phyloP scores from a whole-genome alignment of 2,329 filamentous ascomycete genomes.

The Monosporascus cannonballus region DNA sequence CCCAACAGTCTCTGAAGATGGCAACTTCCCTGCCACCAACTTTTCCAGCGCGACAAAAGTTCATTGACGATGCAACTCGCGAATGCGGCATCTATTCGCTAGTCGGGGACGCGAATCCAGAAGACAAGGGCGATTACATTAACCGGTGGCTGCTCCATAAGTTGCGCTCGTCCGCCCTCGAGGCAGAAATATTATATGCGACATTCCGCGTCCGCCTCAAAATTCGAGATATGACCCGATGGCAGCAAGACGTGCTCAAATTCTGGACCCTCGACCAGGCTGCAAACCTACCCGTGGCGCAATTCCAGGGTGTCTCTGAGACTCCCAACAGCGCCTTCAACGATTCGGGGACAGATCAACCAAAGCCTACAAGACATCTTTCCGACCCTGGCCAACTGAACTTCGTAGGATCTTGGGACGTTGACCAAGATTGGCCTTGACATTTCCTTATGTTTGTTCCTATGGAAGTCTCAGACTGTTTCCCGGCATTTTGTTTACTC shows the following conservation, averaged over 20 bases:
- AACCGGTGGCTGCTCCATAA: conserved; percentile 48
- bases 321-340: conserved; percentile 12
- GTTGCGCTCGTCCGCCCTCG: conserved; percentile 39
- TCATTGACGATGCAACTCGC: conserved; percentile 37
- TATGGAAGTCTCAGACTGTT: not conserved
- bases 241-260: conserved; percentile 36
- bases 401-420: conserved; percentile 12
- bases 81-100: conserved; percentile 43
- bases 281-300: conserved; percentile 13
- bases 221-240: conserved; percentile 29
- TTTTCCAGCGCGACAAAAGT: conserved; percentile 26
- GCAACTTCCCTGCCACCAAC: conserved; percentile 31
- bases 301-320: conserved; percentile 11
- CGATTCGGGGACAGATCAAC: conserved; percentile 6
- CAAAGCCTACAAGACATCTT: conserved; percentile 8
- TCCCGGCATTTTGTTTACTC: too few species aligned
- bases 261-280: conserved; percentile 34
- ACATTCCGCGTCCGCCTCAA: conserved; percentile 26
- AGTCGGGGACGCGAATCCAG: conserved; percentile 28
- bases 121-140: conserved; percentile 39
- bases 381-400: conserved; percentile 19
- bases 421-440: conserved; percentile 13
- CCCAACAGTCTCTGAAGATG: conserved; percentile 33
- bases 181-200: conserved; percentile 36
- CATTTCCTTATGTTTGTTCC: not conserved